Evolutionary conservation across 441 rosid genomes (phyloP), one percentile per base, ranked within the genome.

Genomic region (Adansonia gregorii): DNA sequence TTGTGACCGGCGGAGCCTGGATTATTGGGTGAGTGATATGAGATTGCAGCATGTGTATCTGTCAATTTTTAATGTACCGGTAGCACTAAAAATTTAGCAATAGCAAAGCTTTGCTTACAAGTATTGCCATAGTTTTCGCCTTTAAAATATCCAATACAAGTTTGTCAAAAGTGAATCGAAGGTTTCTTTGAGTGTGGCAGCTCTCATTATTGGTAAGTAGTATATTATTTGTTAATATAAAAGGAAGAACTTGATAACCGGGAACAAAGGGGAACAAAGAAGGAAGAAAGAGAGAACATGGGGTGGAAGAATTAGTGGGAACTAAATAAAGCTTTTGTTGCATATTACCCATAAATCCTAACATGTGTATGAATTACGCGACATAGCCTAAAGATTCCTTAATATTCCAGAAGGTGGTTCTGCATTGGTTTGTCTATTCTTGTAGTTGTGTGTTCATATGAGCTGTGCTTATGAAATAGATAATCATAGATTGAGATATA

Each of bases 1-100:
- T 94, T 81, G 97, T 96, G 60, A 96, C 99, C 31, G 99, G 99
- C 75, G 99, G 99, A 78, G 99, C 98, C 55, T 95, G 99, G 99
- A 95, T 94, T 45, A 94, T 96, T 73, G 98, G 99, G 97, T 94
- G 80, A 83, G 89, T 83, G 61, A 67, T 70, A 66, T 75, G 58
- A 59, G 24, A 27, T 31, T 73, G 72, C 65, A 76, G 59, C 81
- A 7, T 74, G 6, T 48, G 69, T 46, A 48, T 48, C 22, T 14
- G 45, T 63, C 24, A n/a, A 17, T 15, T 46, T 60, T 60, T 59
- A 74, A 24, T 59, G 17, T 14, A 60, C 51, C 22, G 11, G 17
- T 61, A 12, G 11, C 61, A 24, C 8, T 24, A 10, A 7, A 27
- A 61, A 24, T 22, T 61, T 60, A 0, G 15, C 39, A 15, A 24